Percentiles rank a stretch among this genome's conserved stretches.
Conservation (phyloP, 2,329 filamentous ascomycete genomes). For the Penicillium sp. region DNA sequence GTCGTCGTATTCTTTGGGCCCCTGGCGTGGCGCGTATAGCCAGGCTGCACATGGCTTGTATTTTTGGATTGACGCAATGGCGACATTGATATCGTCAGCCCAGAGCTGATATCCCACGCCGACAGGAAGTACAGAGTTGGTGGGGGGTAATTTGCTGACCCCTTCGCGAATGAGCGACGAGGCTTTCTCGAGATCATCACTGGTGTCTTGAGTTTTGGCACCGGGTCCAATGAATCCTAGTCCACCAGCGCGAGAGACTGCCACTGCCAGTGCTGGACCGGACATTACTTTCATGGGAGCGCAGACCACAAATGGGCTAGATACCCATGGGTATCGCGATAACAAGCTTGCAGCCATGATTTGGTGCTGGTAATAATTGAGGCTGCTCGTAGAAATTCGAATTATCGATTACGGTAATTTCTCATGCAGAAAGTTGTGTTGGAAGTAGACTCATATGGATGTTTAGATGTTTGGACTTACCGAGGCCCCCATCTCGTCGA, state of each 20-base stretch:
- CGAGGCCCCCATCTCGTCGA: constrained; percentile 1
- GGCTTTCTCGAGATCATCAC: constrained; percentile 35
- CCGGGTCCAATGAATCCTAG: constrained; percentile 60
- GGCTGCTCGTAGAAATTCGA: no score
- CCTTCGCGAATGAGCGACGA: constrained; percentile 23
- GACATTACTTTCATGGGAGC: constrained; percentile 71
- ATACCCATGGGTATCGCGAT: constrained; percentile 58
- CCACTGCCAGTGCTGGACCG: constrained; percentile 57
- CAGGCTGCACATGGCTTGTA: constrained; percentile 44
- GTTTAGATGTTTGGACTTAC: background rate
- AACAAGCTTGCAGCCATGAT: constrained; percentile 20
- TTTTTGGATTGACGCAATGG: constrained; percentile 31
- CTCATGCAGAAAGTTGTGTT: no score
- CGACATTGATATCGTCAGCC: constrained; percentile 37
- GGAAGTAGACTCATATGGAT: background rate
- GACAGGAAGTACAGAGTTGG: constrained; percentile 33
- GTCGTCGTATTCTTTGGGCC: constrained; percentile 36
- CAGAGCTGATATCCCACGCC: constrained; percentile 47
- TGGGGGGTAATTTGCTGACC: constrained; percentile 4
- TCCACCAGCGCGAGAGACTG: constrained; percentile 58
- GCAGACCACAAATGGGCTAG: constrained; percentile 59
- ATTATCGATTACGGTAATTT: no score
- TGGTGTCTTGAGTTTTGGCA: constrained; percentile 41
- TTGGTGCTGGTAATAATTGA: background rate
- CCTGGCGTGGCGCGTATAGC: constrained; percentile 41